Evolutionary conservation across 768 basidiomycete genomes (phyloP), one percentile per base, ranked within the genome.

Genomic region (Cyclocybe aegerita): DNA sequence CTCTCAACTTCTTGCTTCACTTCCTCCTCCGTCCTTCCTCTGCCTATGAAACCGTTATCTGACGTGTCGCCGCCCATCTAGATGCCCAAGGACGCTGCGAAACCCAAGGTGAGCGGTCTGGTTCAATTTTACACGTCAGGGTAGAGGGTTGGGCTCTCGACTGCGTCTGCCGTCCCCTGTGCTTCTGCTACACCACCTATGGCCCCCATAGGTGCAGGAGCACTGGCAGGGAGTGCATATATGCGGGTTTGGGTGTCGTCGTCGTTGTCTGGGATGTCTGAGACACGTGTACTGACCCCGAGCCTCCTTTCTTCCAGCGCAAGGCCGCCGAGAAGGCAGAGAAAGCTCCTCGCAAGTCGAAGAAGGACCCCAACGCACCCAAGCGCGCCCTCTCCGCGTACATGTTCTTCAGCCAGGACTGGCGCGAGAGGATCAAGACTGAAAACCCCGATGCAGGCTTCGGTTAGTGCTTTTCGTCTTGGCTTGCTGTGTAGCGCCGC

Each of bases 361-460:
- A 88, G 73, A 93, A 91, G 72, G 86, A 93, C 67, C 82, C 81
- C 54, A 88, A 88, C 69, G 83, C 86, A 39, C 93, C 93, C 54
- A 97, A 98, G 76, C 85, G 94, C 47, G 89, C 92, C 0, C 79
- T 97, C 40, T 97, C 94, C 30, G 93, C 96, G 36, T 98, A 97
- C 77, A 97, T 98, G 96, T 94, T 94, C 88, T 98, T 98, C 80
- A 86, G 84, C 61, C 90, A 94, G 69, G 95, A 93, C 70, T 89
- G 92, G 90, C 82, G 95, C 65, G 90, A 95, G 72, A 83, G 89
- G 66, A 90, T 98, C 80, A 96, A 95, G 85, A 65, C 82, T 50
- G 93, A 97, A 75, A 96, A 98, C 75, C 95, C 95, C 43, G 92
- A 94, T 52, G 93, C 92, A 29, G 80, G 87, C 49, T 98, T 98